Base-by-base conservation (phyloP, 495 filamentous ascomycete genomes). In the Cryomyces minteri region DNA sequence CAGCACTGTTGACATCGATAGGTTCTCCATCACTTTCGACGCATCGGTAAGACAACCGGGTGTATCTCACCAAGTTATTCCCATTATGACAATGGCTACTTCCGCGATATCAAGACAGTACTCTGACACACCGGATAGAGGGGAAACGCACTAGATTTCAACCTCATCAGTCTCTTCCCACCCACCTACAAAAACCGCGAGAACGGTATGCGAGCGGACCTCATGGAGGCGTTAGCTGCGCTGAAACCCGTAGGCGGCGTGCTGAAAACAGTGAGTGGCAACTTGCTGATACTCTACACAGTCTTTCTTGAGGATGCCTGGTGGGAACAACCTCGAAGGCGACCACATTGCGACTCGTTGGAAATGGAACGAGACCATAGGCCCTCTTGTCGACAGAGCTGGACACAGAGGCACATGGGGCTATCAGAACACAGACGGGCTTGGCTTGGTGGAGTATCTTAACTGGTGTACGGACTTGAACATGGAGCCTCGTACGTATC, bases 271-370 rank as follows among this genome's bases (percentile, higher is more conserved):
- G 14, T 31, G 18, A 32, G 33, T 40, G 40, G 33, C n/a, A 14
- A 49, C 6, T n/a, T 41, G 10, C 40, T 30, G 34, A 25, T 25
- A 25, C 18, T 25, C 18, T 25, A 43, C 11, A 43, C 29, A 43
- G 33, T 46, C 44, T 12, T 56, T 53, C 39, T 46, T 54, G 14
- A 42, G 53, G 4, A 43, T 56, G 11, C 53, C 51, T 9, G 51
- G 53, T 14, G 58, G 58, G 14, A 63, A 63, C 52, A 63, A 63
- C 39, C 43, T 63, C 5, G 60, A 63, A 51, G 60, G 60, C 14
- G 39, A 53, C n/a, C 44, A 49, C 25, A 46, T 51, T 6, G 58
- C 56, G 9, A 55, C 50, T 49, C 54, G 49, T 41, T 59, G 52
- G 51, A 54, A 56, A 46, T 63, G 60, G 58, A 63, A 59, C 14